Evolutionary conservation across 139 green algal genomes (phyloP).

Genomic region (Chlorella vulgaris): DNA sequence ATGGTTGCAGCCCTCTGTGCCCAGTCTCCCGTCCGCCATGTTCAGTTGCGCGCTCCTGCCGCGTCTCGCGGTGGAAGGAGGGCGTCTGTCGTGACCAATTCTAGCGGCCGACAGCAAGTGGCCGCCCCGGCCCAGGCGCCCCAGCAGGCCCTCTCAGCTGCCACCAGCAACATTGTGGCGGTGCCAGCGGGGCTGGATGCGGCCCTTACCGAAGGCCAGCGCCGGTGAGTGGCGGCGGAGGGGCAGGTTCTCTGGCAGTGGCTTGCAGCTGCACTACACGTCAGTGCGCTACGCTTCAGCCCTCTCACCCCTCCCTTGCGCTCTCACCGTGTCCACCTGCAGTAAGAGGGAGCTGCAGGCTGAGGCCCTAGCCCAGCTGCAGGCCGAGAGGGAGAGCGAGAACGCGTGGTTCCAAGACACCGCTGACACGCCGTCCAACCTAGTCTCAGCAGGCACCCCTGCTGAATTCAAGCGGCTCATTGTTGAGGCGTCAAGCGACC

Average conservation of each 20-base stretch:
- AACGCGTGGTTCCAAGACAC: slow-evolving; percentile 19
- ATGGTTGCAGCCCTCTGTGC: too few relatives aligned
- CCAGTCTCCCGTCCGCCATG: too few relatives aligned
- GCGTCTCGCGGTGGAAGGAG: background rate
- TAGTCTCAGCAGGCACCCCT: slow-evolving; percentile 12
- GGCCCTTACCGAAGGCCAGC: slow-evolving; percentile 5
- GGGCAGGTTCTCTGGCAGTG: too few relatives aligned
- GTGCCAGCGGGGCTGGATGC: background rate
- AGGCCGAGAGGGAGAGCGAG: slow-evolving; percentile 6
- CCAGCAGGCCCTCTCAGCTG: background rate
- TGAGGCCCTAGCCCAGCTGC: slow-evolving; percentile 1
- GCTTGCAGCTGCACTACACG: too few relatives aligned
- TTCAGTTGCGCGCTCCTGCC: too few relatives aligned
- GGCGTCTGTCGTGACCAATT: background rate
- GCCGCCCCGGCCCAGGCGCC: background rate
- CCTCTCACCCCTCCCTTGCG: background rate
- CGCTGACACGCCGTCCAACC: slow-evolving; percentile 15
- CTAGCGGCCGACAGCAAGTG: background rate
- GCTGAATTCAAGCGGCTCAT: slow-evolving; percentile 36
- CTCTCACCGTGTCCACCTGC: background rate
- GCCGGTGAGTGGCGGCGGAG: background rate
- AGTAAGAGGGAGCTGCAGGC: slow-evolving; percentile 34
- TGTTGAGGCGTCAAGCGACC: background rate
- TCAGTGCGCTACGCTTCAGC: background rate
- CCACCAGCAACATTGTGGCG: slow-evolving; percentile 2